Evolutionary conservation across 2,329 filamentous ascomycete genomes (phyloP), one percentile per base, ranked within the genome.

Genomic region (Sclerotinia subarctica): DNA sequence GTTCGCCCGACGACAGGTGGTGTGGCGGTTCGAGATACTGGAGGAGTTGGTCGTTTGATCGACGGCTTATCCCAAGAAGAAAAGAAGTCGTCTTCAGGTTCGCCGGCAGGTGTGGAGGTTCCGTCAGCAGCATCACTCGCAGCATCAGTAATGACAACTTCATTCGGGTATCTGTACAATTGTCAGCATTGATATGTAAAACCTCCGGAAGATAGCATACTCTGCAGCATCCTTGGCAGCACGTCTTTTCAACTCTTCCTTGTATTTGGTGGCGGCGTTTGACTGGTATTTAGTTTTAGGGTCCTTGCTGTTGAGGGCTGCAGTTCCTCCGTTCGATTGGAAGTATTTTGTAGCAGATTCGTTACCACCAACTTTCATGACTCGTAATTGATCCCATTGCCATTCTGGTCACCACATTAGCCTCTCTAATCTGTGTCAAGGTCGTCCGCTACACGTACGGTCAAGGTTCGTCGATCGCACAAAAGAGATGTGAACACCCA

Each of bases 331-430:
- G 78, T 99, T 95, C 75, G 93, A 90, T 81, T 97, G 94, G 84
- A 98, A 99, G 84, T 93, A 99, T 81, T 97, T 97, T 77, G 94
- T 97, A 60, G 95, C 95, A 69, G 93, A 97, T 81, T 98, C 94
- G 77, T 99, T 99, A 68, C 95, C 95, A 73, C 95, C 95, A 21
- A 98, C 93, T 82, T 99, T 99, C 94, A 99, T 98, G 68, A 94
- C 81, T 64, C 95, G 91, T 70, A 99, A 86, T 80, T 99, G 95
- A 74, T 97, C 93, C 95, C 95, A 99, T 91, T 97, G 93, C 95
- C 95, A 99, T 83, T 92, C 90, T 92, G 75, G 49, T 49, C 54
- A 32, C 59, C 72, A 68, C 71, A 72, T 79, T 71, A 78, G 70
- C 52, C 46, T 44, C 38, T 32, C 15, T 35, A 38, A 47, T 11